Evolutionary conservation across 306 rosid genomes (phyloP), one percentile per base, ranked within the genome.

Genomic region (Inga oerstediana): DNA sequence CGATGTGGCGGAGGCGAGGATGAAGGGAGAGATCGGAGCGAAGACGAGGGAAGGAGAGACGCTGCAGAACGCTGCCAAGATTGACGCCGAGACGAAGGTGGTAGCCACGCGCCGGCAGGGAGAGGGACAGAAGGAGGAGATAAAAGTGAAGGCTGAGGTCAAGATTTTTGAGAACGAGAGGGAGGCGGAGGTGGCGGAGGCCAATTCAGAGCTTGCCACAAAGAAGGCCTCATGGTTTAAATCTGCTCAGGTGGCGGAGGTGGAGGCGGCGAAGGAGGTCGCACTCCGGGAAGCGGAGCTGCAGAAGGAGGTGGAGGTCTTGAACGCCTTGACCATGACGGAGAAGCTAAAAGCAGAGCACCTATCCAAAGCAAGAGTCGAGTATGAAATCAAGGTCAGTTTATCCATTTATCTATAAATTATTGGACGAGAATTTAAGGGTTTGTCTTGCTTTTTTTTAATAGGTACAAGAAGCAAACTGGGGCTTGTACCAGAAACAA

Each of bases 401-500:
- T 66, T 3, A 19, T 12, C 51, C 16, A 49, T 46, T 44, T 44
- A 44, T 44, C 43, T 32, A 32, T 32, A 32, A 32, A 32, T 32
- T 32, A 32, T 32, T 32, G 34, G 34, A 32, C 34, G 34, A 39
- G 43, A 6, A 39, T 6, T 39, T 39, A 39, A 5, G 43, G 43
- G 43, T 39, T 39, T 39, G 8, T 39, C 43, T 39, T 39, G 43
- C 7, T 39, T 6, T 39, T 4, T 35, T 39, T 6, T n/a, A 44
- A 41, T 27, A 81, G 90, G 87, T 84, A 20, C 90, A 84, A 87
- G 88, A 87, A 58, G 90, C 88, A 0, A 87, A 87, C 39, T 81
- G 86, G 86, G 87, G 27, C 61, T 52, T 84, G 54, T 84, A 84
- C 86, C 75, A 69, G 84, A 87, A 84, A 54, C 90, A 81, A 35